Evolutionary conservation across 495 filamentous ascomycete genomes (phyloP).

Genomic region (Penicillium simplicissimum): DNA sequence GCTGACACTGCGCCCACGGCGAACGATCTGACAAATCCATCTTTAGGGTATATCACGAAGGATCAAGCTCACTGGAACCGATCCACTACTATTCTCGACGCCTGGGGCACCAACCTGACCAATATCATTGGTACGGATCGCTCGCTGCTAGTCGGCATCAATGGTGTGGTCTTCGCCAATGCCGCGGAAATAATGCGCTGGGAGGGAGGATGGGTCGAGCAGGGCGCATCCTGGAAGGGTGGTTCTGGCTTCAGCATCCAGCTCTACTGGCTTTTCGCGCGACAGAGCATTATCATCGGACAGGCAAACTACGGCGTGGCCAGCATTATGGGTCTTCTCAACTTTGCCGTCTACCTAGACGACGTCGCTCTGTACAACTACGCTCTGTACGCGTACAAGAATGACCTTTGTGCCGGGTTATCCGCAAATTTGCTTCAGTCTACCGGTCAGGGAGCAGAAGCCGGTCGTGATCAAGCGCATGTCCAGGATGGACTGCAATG

Average conservation of each 20-base stretch:
- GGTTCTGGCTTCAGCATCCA: slow-evolving; percentile 39
- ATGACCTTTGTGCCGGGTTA: slow-evolving; percentile 35
- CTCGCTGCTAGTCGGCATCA: slow-evolving; percentile 34
- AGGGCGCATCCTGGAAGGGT: slow-evolving; percentile 32
- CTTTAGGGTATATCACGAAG: slow-evolving; percentile 34
- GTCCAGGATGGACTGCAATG: slow-evolving; percentile 20
- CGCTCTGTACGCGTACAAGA: slow-evolving; percentile 30
- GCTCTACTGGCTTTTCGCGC: slow-evolving; percentile 41
- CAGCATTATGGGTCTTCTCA: slow-evolving; percentile 36
- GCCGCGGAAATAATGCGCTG: slow-evolving; percentile 44
- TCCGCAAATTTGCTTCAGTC: slow-evolving; percentile 16
- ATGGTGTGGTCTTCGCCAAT: slow-evolving; percentile 37
- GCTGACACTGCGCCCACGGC: too few species aligned
- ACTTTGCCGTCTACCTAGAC: slow-evolving; percentile 42
- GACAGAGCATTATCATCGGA: slow-evolving; percentile 34
- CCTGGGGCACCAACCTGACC: slow-evolving; percentile 36
- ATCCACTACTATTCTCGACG: slow-evolving; percentile 35
- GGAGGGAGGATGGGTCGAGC: slow-evolving; percentile 39
- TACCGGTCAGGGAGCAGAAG: slow-evolving; percentile 31
- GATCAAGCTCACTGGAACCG: slow-evolving; percentile 33
- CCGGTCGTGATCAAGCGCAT: slow-evolving; percentile 17
- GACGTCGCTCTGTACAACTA: slow-evolving; percentile 39
- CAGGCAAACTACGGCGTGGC: slow-evolving; percentile 25
- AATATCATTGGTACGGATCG: slow-evolving; percentile 34
- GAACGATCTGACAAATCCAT: not conserved